Percentiles rank a stretch among this genome's conserved stretches.
Evolutionary conservation across 805 yeast genomes (phyloP).

Genomic region (Yamadazyma nakazawae): DNA sequence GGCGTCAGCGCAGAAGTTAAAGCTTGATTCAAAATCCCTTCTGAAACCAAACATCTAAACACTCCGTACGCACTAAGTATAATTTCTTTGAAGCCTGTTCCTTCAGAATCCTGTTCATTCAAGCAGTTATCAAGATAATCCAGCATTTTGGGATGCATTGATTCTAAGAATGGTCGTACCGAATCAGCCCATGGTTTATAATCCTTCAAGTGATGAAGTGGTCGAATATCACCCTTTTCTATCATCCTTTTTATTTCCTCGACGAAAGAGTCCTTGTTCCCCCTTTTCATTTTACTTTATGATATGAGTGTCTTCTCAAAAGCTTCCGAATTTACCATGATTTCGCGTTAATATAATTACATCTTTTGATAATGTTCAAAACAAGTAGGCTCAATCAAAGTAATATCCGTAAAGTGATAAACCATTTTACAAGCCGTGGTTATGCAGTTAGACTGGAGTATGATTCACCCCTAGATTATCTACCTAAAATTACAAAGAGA

Average conservation of each 20-base stretch:
- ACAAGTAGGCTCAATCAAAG: not conserved
- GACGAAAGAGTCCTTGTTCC: not conserved
- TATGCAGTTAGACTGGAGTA: constrained; percentile 26
- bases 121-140: not conserved
- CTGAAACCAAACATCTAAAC: not conserved
- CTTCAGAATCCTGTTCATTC: not conserved
- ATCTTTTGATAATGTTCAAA: not conserved
- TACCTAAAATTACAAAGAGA: constrained; percentile 18
- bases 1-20: not conserved
- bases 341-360: too few relatives aligned
- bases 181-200: not conserved
- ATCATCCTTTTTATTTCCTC: not conserved
- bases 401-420: not conserved
- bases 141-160: constrained; percentile 2
- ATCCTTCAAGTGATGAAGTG: not conserved
- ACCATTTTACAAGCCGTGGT: not conserved
- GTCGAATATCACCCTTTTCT: not conserved
- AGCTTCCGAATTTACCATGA: too few relatives aligned
- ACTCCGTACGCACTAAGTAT: not conserved
- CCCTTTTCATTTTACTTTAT: not conserved
- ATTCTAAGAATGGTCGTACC: not conserved
- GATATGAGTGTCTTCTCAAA: too few relatives aligned
- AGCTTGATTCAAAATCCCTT: not conserved
- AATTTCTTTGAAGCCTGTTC: not conserved
- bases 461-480: constrained; percentile 32